Evolutionary conservation across 2,329 filamentous ascomycete genomes (phyloP).

Genomic region (Dothideomycetidae sp.): DNA sequence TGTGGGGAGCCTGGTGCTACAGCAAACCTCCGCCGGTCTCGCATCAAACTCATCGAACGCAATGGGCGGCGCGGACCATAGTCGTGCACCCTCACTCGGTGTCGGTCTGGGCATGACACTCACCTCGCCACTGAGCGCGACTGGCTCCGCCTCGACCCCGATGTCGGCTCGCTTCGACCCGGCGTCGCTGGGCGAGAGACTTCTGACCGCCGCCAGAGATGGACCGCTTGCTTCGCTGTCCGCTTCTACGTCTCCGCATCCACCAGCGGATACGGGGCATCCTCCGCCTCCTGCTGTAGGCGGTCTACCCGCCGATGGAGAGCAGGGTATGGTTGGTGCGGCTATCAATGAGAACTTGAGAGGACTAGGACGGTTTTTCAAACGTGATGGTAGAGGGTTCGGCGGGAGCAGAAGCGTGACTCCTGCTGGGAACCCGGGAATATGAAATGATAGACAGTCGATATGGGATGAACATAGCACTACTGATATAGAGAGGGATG

Average conservation of each 20-base stretch:
- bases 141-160: slow-evolving; percentile 19
- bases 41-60: slow-evolving; percentile 7
- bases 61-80: slow-evolving; percentile 13
- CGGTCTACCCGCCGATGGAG: slow-evolving; percentile 4
- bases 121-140: slow-evolving; percentile 25
- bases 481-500: too few relatives aligned
- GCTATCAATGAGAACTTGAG: slow-evolving; percentile 87
- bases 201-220: slow-evolving; percentile 78
- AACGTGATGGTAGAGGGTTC: slow-evolving; percentile 66
- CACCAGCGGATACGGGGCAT: slow-evolving; percentile 11
- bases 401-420: slow-evolving; percentile 26
- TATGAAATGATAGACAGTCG: too few relatives aligned
- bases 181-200: slow-evolving; percentile 66
- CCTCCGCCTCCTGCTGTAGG: background rate
- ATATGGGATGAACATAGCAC: too few relatives aligned
- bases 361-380: slow-evolving; percentile 94
- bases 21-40: slow-evolving; percentile 33
- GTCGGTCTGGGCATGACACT: slow-evolving; percentile 26
- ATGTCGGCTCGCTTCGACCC: slow-evolving; percentile 53
- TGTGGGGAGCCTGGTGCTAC: slow-evolving; percentile 44
- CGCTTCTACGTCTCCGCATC: slow-evolving; percentile 18
- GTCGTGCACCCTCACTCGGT: slow-evolving; percentile 5
- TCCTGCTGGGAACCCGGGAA: too few relatives aligned
- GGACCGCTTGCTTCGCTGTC: slow-evolving; percentile 59
- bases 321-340: slow-evolving; percentile 34